Evolutionary conservation across 805 yeast genomes (phyloP).

Genomic region (Teunomyces panamensis): DNA sequence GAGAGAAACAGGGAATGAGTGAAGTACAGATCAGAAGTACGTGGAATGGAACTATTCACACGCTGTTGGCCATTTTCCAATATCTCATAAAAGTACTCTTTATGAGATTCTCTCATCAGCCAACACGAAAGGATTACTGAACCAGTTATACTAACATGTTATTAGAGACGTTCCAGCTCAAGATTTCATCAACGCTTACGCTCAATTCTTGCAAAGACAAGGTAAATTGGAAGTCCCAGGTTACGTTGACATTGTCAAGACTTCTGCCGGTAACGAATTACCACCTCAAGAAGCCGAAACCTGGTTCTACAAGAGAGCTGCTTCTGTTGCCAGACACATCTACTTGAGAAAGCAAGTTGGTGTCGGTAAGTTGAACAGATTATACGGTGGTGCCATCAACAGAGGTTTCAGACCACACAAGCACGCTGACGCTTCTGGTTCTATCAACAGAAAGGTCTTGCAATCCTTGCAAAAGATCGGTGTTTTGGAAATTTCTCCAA

Average conservation of each 20-base stretch:
- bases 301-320: slow-evolving; percentile 99
- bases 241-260: slow-evolving; percentile 99
- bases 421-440: slow-evolving; percentile 99
- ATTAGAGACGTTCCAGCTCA: slow-evolving; percentile 99
- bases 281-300: slow-evolving; percentile 99
- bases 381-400: slow-evolving; percentile 99
- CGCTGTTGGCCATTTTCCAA: slow-evolving; percentile 2
- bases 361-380: slow-evolving; percentile 98
- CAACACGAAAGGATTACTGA: background rate
- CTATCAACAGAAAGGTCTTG: slow-evolving; percentile 96
- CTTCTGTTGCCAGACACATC: slow-evolving; percentile 99
- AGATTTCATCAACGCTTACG: slow-evolving; percentile 99
- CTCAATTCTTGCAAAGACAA: slow-evolving; percentile 99
- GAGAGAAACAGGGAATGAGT: slow-evolving; percentile 9
- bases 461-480: slow-evolving; percentile 99
- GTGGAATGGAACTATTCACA: slow-evolving; percentile 3
- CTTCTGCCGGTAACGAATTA: slow-evolving; percentile 97
- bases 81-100: background rate
- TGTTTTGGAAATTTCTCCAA: slow-evolving; percentile 91
- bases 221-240: slow-evolving; percentile 99
- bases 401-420: slow-evolving; percentile 98
- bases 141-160: slow-evolving; percentile 32
- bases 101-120: background rate
- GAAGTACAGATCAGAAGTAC: slow-evolving; percentile 1
- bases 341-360: slow-evolving; percentile 99